A percentile compares a stretch with the other conserved stretches of the same genome.
phyloP scores from a whole-genome alignment of 2,329 filamentous ascomycete species.

The Fusarium nygamai region DNA sequence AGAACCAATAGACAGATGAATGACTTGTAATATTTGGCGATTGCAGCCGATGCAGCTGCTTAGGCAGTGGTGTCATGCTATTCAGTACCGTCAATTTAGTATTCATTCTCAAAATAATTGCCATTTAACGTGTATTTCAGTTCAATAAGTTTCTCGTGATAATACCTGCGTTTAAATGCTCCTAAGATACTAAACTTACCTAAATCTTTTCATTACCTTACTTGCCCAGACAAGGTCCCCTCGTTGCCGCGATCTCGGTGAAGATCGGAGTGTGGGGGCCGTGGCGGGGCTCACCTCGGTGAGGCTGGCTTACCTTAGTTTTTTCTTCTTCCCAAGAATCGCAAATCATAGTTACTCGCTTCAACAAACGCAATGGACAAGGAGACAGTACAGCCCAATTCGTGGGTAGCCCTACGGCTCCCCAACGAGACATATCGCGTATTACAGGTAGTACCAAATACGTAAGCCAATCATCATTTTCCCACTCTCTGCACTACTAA shows the following conservation, averaged over 20 bases:
- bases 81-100: neutral
- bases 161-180: too few relatives aligned
- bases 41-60: neutral
- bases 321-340: slow-evolving; percentile 34
- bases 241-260: slow-evolving; percentile 10
- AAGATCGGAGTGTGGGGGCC: slow-evolving; percentile 31
- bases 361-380: slow-evolving; percentile 43
- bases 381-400: slow-evolving; percentile 59
- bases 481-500: slow-evolving; percentile 33
- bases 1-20: neutral
- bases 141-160: neutral
- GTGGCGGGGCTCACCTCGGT: slow-evolving; percentile 46
- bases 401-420: slow-evolving; percentile 69
- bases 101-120: neutral
- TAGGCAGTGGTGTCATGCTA: neutral
- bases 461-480: slow-evolving; percentile 53
- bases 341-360: slow-evolving; percentile 9
- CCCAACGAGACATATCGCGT: slow-evolving; percentile 68
- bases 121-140: too few relatives aligned
- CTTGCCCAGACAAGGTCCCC: neutral
- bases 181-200: neutral
- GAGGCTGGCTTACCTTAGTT: slow-evolving; percentile 39
- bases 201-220: neutral
- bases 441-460: slow-evolving; percentile 68
- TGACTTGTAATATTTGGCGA: neutral